phyloP scores from a whole-genome alignment of 108 stramenopile genomes.

The Fragilariopsis cylindrus region DNA sequence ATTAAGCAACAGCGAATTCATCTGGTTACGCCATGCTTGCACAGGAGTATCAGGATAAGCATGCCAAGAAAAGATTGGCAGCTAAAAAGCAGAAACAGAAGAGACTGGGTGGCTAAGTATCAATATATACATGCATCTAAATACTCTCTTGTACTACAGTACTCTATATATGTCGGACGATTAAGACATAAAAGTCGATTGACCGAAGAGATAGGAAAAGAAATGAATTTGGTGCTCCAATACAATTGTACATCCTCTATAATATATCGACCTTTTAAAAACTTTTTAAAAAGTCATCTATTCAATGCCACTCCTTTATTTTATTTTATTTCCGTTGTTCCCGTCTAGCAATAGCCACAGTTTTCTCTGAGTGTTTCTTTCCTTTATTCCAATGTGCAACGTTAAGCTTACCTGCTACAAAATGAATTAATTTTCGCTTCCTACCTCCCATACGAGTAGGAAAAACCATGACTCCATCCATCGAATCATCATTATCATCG shows the following conservation, averaged over 20 bases:
- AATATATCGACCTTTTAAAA: too few relatives aligned
- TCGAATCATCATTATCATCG: background rate
- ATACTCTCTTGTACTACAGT: too few relatives aligned
- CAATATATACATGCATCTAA: background rate
- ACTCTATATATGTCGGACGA: too few relatives aligned
- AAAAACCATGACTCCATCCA: slow-evolving; percentile 24
- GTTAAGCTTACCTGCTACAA: slow-evolving; percentile 53
- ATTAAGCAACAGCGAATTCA: slow-evolving; percentile 92
- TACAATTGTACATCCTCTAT: too few relatives aligned
- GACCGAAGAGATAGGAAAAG: too few relatives aligned
- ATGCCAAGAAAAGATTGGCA: slow-evolving; percentile 85
- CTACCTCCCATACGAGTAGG: slow-evolving; percentile 56
- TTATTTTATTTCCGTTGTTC: slow-evolving; percentile 2
- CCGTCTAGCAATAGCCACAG: slow-evolving; percentile 52
- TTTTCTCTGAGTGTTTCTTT: slow-evolving; percentile 60
- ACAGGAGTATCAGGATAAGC: slow-evolving; percentile 79
- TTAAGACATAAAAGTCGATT: too few relatives aligned
- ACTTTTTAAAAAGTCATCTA: background rate
- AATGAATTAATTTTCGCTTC: slow-evolving; percentile 69
- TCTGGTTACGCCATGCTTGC: slow-evolving; percentile 83
- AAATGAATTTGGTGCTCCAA: too few relatives aligned
- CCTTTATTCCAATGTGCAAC: slow-evolving; percentile 66
- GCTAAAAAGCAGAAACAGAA: slow-evolving; percentile 85
- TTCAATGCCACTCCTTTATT: background rate
- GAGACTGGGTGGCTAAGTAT: slow-evolving; percentile 58